phyloP scores from a whole-genome alignment of 208 protist genomes.

The Sergeia podlipaevii region DNA sequence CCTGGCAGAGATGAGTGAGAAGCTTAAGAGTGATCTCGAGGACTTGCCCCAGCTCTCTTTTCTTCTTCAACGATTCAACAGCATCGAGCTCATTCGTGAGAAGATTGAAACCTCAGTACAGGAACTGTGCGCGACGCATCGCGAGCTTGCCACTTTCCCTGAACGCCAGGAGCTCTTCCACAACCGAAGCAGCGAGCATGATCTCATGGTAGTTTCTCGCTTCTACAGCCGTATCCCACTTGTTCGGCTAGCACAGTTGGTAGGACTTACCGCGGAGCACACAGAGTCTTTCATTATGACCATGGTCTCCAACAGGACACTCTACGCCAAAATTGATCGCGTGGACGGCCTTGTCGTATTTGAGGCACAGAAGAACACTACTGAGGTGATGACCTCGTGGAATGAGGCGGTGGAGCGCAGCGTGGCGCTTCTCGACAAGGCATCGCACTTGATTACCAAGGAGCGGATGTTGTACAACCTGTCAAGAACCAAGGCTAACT shows the following conservation, averaged over 20 bases:
- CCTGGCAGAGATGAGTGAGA: constrained; percentile 43
- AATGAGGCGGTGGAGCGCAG: constrained; percentile 82
- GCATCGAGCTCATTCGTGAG: constrained; percentile 86
- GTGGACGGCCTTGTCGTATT: constrained; percentile 92
- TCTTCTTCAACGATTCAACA: constrained; percentile 77
- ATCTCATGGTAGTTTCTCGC: constrained; percentile 92
- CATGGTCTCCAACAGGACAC: constrained; percentile 86
- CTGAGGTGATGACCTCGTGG: constrained; percentile 89
- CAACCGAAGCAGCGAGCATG: constrained; percentile 95
- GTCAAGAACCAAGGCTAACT: constrained; percentile 16
- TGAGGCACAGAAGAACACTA: constrained; percentile 81
- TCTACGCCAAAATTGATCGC: constrained; percentile 94
- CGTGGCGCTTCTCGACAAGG: constrained; percentile 90
- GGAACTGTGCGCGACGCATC: constrained; percentile 62
- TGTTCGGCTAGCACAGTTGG: constrained; percentile 83
- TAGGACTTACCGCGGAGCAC: constrained; percentile 84
- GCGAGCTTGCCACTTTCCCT: constrained; percentile 52
- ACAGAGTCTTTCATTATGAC: constrained; percentile 92
- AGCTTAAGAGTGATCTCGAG: constrained; percentile 63
- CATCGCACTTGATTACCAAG: constrained; percentile 93
- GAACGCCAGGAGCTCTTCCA: constrained; percentile 71
- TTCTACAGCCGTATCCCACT: constrained; percentile 95
- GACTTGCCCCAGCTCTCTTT: constrained; percentile 64
- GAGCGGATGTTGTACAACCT: constrained; percentile 91
- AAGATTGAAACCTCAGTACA: constrained; percentile 43